Base-by-base conservation (phyloP, 345 rosid species). In the sweet orange (Citrus sinensis) region DNA sequence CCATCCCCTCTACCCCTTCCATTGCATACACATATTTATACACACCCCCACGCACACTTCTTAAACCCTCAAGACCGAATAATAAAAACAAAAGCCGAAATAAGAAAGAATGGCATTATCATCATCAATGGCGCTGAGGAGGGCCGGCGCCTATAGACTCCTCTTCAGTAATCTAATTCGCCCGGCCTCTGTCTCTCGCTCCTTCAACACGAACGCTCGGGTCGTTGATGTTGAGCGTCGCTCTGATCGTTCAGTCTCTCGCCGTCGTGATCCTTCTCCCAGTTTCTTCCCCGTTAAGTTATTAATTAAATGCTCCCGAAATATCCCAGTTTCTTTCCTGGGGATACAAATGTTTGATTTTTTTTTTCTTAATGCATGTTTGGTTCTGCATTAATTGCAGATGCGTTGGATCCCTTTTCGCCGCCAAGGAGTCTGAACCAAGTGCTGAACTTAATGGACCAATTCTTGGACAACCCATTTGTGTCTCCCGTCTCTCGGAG, bases 151-250 rank as follows among this genome's bases (percentile, higher is more conserved):
- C n/a, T 79, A 81, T 16, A 71, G 37, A 79, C 64, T 85, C 29
- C 64, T 85, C 29, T 10, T 85, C 27, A 29, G 85, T 10, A 55
- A 67, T 61, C 68, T 78, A 24, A n/a, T 83, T 25, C 85, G 85
- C 66, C 11, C 80, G 1, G 68, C 66, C 32, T 17, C 77, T 67
- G 78, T 2, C 0, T 72, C 78, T n/a, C 90, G 87, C 66, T 77
- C 81, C 70, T 88, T 87, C 85, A 83, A 84, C 81, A 78, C 90
- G 71, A 64, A 77, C 11, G 68, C 91, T 24, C 84, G 79, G 71
- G 70, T 78, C 20, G 39, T 49, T 7, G 87, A 70, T 10, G 74
- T 72, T 34, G 83, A 81, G 35, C 81, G 71, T 62, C 76, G 79
- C 78, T 25, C 82, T 17, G 80, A 42, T 61, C 82, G 78, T 4